A percentile compares a stretch with the other conserved stretches of the same genome.
Evolutionary conservation across 2,329 filamentous ascomycete species (phyloP).

Genomic region (Tolypocladium sp.): DNA sequence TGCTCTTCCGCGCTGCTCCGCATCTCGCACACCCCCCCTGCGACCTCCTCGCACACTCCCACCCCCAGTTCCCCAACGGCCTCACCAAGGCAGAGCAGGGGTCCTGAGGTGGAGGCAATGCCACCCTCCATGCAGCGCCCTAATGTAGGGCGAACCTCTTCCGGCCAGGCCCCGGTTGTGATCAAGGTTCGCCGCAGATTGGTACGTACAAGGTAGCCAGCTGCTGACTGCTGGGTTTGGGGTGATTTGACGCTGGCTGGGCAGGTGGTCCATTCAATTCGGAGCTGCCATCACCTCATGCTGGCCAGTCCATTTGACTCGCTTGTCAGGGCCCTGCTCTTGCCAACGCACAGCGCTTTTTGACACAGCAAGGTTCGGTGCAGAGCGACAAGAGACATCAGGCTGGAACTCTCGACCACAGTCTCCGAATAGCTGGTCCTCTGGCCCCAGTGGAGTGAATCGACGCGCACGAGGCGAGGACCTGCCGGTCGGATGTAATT

Average conservation of each 20-base stretch:
- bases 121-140: constrained; percentile 20
- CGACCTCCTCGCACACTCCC: neutral
- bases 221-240: constrained; percentile 2
- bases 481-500: neutral
- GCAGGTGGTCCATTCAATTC: constrained; percentile 1
- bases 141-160: constrained; percentile 24
- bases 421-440: neutral
- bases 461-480: neutral
- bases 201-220: constrained; percentile 8
- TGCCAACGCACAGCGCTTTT: neutral
- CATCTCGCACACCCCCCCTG: neutral
- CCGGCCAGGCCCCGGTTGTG: constrained; percentile 15
- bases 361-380: neutral
- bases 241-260: constrained; percentile 1
- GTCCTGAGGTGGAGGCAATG: constrained; percentile 11
- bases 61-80: constrained; percentile 3
- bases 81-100: neutral
- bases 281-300: constrained; percentile 12
- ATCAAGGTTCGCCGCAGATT: constrained; percentile 18
- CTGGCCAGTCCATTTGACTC: constrained; percentile 1
- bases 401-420: neutral
- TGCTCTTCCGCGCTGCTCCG: neutral
- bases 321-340: neutral
- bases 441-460: neutral
- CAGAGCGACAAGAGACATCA: constrained; percentile 3